Evolutionary conservation across 2,329 filamentous ascomycete genomes (phyloP).

Genomic region (Epichloe gansuensis): DNA sequence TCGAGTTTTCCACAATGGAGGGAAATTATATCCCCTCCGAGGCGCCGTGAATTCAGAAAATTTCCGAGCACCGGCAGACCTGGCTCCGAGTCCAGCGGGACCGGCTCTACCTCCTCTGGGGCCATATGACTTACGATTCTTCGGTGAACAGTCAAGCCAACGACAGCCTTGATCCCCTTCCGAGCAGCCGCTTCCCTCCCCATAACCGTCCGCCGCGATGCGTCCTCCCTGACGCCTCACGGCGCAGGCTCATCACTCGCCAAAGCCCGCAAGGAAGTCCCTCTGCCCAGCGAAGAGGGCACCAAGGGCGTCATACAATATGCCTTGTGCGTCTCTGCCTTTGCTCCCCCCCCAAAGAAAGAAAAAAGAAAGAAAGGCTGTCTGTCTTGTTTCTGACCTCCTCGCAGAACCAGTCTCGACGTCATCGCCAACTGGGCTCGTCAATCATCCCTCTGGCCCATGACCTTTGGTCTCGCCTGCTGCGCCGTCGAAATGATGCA

Average conservation of each 20-base stretch:
- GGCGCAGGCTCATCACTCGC: slow-evolving; percentile 39
- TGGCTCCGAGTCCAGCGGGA: not conserved
- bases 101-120: not conserved
- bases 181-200: slow-evolving; percentile 51
- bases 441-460: slow-evolving; percentile 75
- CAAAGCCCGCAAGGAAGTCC: slow-evolving; percentile 55
- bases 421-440: slow-evolving; percentile 73
- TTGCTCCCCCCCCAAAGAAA: too few relatives aligned
- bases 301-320: slow-evolving; percentile 76
- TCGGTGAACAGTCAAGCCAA: slow-evolving; percentile 46
- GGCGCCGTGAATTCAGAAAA: not conserved
- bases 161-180: slow-evolving; percentile 48
- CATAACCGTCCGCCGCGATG: slow-evolving; percentile 52
- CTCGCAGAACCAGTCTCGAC: slow-evolving; percentile 58
- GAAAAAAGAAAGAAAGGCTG: too few relatives aligned
- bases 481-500: slow-evolving; percentile 93
- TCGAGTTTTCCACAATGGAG: slow-evolving; percentile 2
- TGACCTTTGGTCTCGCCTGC: slow-evolving; percentile 81
- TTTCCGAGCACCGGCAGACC: not conserved
- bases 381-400: not conserved
- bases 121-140: not conserved
- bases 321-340: slow-evolving; percentile 53
- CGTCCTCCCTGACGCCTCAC: slow-evolving; percentile 42
- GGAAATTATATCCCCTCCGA: not conserved
- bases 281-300: slow-evolving; percentile 62